Evolutionary conservation across 2,329 filamentous ascomycete genomes (phyloP).

Genomic region (Lasiodiplodia sp.): DNA sequence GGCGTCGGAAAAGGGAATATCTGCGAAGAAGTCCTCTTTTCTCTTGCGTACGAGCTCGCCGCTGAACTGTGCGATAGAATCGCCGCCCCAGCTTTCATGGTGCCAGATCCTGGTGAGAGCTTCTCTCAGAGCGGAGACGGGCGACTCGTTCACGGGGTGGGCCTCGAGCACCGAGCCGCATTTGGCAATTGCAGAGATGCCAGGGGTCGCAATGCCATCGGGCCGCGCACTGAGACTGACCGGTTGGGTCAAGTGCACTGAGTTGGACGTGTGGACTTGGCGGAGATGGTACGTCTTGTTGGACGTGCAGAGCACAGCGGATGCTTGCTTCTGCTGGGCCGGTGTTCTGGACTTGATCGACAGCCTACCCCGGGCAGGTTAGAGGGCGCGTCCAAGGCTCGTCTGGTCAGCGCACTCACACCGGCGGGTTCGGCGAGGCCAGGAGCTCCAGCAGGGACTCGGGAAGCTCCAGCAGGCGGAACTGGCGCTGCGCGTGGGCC

Average conservation of each 20-base stretch:
- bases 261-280: slow-evolving; percentile 72
- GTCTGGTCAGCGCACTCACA: slow-evolving; percentile 41
- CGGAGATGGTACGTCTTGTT: slow-evolving; percentile 65
- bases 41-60: slow-evolving; percentile 33
- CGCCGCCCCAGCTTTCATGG: slow-evolving; percentile 34
- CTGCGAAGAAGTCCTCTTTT: slow-evolving; percentile 52
- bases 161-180: slow-evolving; percentile 55
- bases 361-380: slow-evolving; percentile 40
- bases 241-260: slow-evolving; percentile 62
- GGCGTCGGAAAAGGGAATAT: slow-evolving; percentile 60
- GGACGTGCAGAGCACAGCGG: slow-evolving; percentile 67
- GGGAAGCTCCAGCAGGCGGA: slow-evolving; percentile 68
- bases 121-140: slow-evolving; percentile 45
- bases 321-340: slow-evolving; percentile 32
- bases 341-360: slow-evolving; percentile 44
- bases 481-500: slow-evolving; percentile 56
- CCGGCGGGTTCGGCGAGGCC: slow-evolving; percentile 53
- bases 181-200: slow-evolving; percentile 53
- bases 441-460: slow-evolving; percentile 63
- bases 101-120: slow-evolving; percentile 36
- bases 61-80: slow-evolving; percentile 40
- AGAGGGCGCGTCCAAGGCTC: slow-evolving; percentile 33
- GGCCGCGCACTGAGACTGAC: slow-evolving; percentile 46
- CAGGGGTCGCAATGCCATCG: slow-evolving; percentile 39
- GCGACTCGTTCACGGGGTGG: slow-evolving; percentile 43